Base-by-base conservation (phyloP, 768 basidiomycete species). In the Boletus barrowsii region DNA sequence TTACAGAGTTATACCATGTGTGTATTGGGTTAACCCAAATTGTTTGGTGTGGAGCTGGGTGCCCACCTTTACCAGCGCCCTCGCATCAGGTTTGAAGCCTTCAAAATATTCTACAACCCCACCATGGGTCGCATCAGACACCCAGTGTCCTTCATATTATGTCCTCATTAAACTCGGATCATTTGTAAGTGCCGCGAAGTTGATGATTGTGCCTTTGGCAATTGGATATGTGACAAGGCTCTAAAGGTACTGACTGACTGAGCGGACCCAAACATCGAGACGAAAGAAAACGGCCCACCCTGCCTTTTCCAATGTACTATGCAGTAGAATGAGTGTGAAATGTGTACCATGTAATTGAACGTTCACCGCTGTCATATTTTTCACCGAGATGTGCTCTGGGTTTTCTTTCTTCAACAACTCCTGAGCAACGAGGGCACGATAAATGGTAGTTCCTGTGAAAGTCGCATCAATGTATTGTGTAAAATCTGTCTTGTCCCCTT, bases 401-500 rank as follows among this genome's bases (percentile, higher is more conserved):
- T 58, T 10, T 15, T 60, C 57, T 35, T 57, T 55, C 20, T 53
- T 55, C 49, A 80, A 51, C 2, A 52, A 49, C n/a, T 73, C 68
- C 2, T 65, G 66, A 7, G 75, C 57, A 22, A 79, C 59, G 18
- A 79, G 59, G 4, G 55, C 63, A 5, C 79, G 69, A 51, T 80
- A 79, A 1, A 69, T 68, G 4, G 66, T 51, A 6, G 68, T 70
- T 10, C 81, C 80, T 2, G 73, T 77, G 68, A 75, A 81, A 0
- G 62, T 61, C 6, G 79, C 72, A 17, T 68, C 54, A 1, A 60
- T 45, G 15, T 55, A 58, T 13, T 62, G 53, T 30, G n/a, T 47
- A 9, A 62, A n/a, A 30, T 65, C 47, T 0, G 26, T 5, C 11
- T 40, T 8, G 33, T 35, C 26, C 4, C 43, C 10, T 2, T 14